Evolutionary conservation across 495 filamentous ascomycete genomes (phyloP), one percentile per base, ranked within the genome.

Genomic region (Rostrohypoxylon terebratum): DNA sequence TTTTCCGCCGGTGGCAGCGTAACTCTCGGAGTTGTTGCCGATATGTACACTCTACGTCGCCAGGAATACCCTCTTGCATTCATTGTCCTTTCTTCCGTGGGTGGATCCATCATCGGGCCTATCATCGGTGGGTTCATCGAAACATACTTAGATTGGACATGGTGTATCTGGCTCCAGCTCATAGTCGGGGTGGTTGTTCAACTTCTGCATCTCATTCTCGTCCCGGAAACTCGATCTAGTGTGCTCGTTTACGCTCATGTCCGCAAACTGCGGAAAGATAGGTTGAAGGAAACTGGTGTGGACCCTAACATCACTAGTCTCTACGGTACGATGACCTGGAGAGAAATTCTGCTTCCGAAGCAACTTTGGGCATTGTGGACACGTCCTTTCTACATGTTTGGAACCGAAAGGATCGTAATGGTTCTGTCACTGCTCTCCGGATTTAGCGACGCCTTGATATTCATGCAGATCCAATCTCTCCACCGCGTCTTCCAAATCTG

Each of bases 131-230:
- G 87, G 2, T 90, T 89, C 66, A 79, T 86, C 13, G 83, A 90
- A 71, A 74, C 78, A 6, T 82, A 85, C 72, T 72, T 88, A 1
- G 47, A 77, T 18, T 94, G 91, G 93, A 82, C 83, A n/a, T 96
- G 93, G 93, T 86, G 83, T 38, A 91, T 94, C 75, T 94, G 91
- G 91, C 86, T 94, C 61, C 91, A 94, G 75, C 84, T 94, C 54
- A 90, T 93, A 42, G 85, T 94, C 36, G 92, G 92, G 20, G 89
- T 76, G 0, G 81, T 83, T 53, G 88, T 91, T 18, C 89, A 93
- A 73, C 6, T 90, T 1, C 72, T 90, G 14, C 91, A 94, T 66
- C 84, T 90, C 47, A 73, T 91, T 59, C 77, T 89, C 5, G 90
- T 92, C 8, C 86, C 87, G 0, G 91, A 94, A 72, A 93, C 90